Percentiles rank a stretch among this genome's conserved stretches.
phyloP scores from a whole-genome alignment of 345 rosid species.

The Murraya paniculata region DNA sequence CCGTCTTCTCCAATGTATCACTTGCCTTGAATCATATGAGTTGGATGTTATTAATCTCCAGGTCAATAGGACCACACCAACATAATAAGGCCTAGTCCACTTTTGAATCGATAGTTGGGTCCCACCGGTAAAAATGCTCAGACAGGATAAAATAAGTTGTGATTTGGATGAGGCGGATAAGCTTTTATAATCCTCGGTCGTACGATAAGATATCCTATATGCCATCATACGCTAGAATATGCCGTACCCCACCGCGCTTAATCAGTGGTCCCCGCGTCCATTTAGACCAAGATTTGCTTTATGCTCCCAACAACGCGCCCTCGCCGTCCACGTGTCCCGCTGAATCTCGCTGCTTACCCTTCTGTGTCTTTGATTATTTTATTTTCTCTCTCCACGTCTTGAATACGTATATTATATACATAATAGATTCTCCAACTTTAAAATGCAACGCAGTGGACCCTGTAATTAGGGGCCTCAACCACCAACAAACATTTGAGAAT shows the following conservation, averaged over 20 bases:
- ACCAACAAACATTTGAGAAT: too few species aligned
- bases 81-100: neutral
- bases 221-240: slow-evolving; percentile 14
- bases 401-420: neutral
- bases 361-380: neutral
- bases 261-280: neutral
- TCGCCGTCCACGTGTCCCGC: slow-evolving; percentile 23
- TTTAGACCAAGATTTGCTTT: slow-evolving; percentile 7
- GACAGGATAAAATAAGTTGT: neutral
- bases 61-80: neutral
- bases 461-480: neutral
- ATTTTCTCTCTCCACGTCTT: neutral
- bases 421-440: neutral
- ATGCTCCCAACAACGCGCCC: neutral
- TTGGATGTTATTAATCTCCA: neutral
- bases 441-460: neutral
- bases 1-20: too few species aligned
- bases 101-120: neutral
- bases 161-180: slow-evolving; percentile 21
- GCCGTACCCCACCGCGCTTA: neutral
- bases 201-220: neutral
- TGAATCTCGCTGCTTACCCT: neutral
- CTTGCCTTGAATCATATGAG: neutral
- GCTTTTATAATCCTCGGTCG: neutral
- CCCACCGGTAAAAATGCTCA: neutral